A percentile compares a stretch with the other conserved stretches of the same genome.
Evolutionary conservation across 805 yeast species (phyloP).

Genomic region (Tetrapisispora namnaoensis): DNA sequence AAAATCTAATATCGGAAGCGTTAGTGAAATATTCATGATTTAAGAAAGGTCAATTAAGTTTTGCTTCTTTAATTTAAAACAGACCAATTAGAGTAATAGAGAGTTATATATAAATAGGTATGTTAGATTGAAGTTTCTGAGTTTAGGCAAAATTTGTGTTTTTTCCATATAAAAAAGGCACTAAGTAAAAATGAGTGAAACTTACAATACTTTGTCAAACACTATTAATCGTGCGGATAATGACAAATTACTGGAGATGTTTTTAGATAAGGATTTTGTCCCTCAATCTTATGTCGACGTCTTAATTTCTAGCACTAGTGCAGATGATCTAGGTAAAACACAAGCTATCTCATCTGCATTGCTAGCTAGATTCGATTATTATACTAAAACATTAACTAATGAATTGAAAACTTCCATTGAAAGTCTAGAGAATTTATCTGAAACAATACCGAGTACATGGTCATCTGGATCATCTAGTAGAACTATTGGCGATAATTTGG

Average conservation of each 20-base stretch:
- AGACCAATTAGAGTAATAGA: too few species aligned
- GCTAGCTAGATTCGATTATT: slow-evolving; percentile 51
- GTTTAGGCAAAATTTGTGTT: too few species aligned
- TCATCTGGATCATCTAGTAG: slow-evolving; percentile 6
- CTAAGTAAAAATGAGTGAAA: not conserved
- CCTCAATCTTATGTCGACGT: slow-evolving; percentile 61
- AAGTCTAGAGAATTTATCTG: slow-evolving; percentile 41
- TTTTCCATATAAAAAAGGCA: too few species aligned
- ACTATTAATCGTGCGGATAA: slow-evolving; percentile 4
- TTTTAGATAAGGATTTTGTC: slow-evolving; percentile 55
- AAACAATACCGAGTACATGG: slow-evolving; percentile 37
- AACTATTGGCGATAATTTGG: slow-evolving; percentile 7
- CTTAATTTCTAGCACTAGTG: slow-evolving; percentile 36
- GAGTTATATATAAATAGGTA: too few species aligned
- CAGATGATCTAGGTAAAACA: slow-evolving; percentile 29
- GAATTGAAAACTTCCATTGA: slow-evolving; percentile 44
- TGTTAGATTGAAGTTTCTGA: too few species aligned
- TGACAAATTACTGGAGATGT: slow-evolving; percentile 48
- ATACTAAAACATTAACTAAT: slow-evolving; percentile 47
- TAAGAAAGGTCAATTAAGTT: too few species aligned
- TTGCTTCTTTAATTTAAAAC: too few species aligned
- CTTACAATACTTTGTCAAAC: not conserved
- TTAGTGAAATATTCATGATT: too few species aligned
- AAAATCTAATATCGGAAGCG: too few species aligned
- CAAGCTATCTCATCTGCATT: slow-evolving; percentile 42